Evolutionary conservation across 495 filamentous ascomycete species (phyloP).

Genomic region (Daldinia concentrica): DNA sequence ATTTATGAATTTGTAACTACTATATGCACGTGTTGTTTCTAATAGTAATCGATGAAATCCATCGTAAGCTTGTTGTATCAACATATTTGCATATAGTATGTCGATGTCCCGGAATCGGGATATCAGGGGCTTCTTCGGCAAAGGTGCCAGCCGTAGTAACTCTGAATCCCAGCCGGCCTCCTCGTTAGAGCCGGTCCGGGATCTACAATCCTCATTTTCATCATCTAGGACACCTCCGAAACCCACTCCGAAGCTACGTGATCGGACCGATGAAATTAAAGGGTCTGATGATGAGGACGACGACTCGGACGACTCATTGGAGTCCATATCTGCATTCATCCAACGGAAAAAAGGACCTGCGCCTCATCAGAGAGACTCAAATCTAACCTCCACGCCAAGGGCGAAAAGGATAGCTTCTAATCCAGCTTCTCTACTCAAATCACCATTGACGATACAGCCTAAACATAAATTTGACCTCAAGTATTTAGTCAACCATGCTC

Average conservation of each 20-base stretch:
- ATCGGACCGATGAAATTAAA: conserved; percentile 62
- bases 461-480: conserved; percentile 76
- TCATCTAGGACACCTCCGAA: conserved; percentile 47
- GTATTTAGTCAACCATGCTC: conserved; percentile 67
- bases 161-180: conserved; percentile 26
- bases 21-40: not conserved
- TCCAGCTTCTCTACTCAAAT: conserved; percentile 46
- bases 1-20: conserved; percentile 4
- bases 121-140: conserved; percentile 50
- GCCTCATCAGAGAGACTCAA: conserved; percentile 37
- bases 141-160: conserved; percentile 24
- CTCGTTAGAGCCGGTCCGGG: conserved; percentile 20
- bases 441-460: conserved; percentile 57
- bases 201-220: conserved; percentile 18
- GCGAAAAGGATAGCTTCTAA: conserved; percentile 52
- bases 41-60: not conserved
- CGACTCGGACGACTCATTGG: conserved; percentile 59
- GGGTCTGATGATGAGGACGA: conserved; percentile 75
- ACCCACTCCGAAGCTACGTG: conserved; percentile 38
- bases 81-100: not conserved
- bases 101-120: conserved; percentile 42
- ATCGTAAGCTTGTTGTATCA: not conserved
- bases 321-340: conserved; percentile 42
- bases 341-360: conserved; percentile 33
- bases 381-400: conserved; percentile 47